Evolutionary conservation across 495 filamentous ascomycete species (phyloP), one percentile per base, ranked within the genome.

Genomic region (Xylaria flabelliformis): DNA sequence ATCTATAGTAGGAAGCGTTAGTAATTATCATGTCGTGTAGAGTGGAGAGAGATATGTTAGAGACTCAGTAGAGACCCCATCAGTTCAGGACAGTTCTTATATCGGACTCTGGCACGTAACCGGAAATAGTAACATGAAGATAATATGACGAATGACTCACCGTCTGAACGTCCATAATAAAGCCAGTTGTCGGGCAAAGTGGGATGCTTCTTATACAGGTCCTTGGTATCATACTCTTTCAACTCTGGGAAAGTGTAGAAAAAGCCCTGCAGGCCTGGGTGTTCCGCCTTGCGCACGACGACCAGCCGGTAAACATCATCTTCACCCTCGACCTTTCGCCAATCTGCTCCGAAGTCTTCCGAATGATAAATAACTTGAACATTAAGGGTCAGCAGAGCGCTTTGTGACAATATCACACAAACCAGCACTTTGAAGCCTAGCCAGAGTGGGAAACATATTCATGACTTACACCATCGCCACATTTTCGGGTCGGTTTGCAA

Each of bases 161-260:
- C 89, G 72, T 92, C 90, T 1, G 78, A 73, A 13, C 90, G 83
- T 5, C 88, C 86, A 29, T 77, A 72, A 67, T 86, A 88, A 15
- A 79, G 77, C 88, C 87, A 91, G 46, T 85, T 74, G 41, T 85
- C 73, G 0, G 82, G 77, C 32, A 83, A 72, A 0, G 81, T 82
- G 0, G 88, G 86, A 71, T 90, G 88, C 17, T 77, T 82, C 24
- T 74, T 75, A 74, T 83, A 92, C 21, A 91, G 78, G 75, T 91
- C 90, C 51, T 86, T 85, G 12, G 86, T 90, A 44, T 79, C 75
- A 71, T 84, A 89, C 72, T 88, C 85, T 5, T 85, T 69, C 3
- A 76, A 19, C 7, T 90, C 78, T 4, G 87, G 88, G 65, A 88
- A 91, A 7, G 83, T 79, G 64, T 83, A 81, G 76, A 91, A 91